phyloP scores from a whole-genome alignment of 2,329 filamentous ascomycete genomes.

The Botrytis paeoniae region DNA sequence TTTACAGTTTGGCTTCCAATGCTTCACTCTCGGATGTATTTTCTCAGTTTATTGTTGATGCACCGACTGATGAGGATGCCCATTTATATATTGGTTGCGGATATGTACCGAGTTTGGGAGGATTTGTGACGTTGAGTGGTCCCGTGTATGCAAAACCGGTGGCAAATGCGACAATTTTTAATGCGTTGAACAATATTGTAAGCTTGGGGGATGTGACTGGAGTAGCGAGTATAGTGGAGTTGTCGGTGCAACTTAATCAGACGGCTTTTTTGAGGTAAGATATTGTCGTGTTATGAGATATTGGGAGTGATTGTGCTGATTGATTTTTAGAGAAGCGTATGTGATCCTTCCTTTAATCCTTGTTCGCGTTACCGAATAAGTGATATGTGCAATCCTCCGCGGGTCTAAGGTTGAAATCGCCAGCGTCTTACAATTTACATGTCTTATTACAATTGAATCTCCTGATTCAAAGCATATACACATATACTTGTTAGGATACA shows the following conservation, averaged over 20 bases:
- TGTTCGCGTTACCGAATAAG: not conserved
- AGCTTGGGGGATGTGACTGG: not conserved
- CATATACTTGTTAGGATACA: not conserved
- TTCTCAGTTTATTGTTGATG: conserved; percentile 21
- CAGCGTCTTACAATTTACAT: not conserved
- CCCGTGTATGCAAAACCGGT: not conserved
- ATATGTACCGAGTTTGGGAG: not conserved
- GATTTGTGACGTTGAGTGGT: not conserved
- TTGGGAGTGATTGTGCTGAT: not conserved
- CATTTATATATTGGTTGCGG: not conserved
- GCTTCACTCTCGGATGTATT: conserved; percentile 21
- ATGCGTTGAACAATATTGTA: not conserved
- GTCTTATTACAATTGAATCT: not conserved
- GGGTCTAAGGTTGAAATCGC: not conserved
- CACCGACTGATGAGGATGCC: not conserved
- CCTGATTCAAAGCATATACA: not conserved
- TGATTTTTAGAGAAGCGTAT: not conserved
- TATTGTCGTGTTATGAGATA: not conserved
- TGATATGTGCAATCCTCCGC: not conserved
- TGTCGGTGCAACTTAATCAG: not conserved
- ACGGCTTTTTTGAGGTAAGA: conserved; percentile 1
- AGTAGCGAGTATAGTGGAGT: not conserved
- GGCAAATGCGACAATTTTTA: not conserved
- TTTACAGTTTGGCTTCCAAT: conserved; percentile 18
- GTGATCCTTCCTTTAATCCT: not conserved